Percentiles rank a stretch among this genome's conserved stretches.
Conservation (phyloP, 805 yeast species). For the Kuraishia molischiana region DNA sequence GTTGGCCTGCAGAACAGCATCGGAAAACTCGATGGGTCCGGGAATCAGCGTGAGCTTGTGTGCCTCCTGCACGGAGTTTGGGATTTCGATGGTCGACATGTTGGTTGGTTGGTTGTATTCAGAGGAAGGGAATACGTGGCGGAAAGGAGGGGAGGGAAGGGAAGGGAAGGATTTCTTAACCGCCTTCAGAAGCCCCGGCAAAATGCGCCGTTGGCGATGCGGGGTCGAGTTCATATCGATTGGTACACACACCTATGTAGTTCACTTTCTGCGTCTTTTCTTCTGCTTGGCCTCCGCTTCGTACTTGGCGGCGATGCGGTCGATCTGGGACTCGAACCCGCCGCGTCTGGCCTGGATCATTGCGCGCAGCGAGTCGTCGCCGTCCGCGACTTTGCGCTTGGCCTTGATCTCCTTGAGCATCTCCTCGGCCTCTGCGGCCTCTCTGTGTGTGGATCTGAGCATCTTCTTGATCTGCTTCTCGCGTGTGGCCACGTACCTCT, state of each 20-base stretch:
- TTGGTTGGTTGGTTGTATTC: no score
- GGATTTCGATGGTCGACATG: constrained; percentile 2
- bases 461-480: constrained; percentile 36
- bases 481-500: constrained; percentile 39
- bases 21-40: constrained; percentile 82
- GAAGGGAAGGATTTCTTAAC: no score
- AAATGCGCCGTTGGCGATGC: no score
- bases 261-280: constrained; percentile 13
- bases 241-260: not conserved
- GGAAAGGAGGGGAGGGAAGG: no score
- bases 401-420: constrained; percentile 27
- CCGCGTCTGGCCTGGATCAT: constrained; percentile 42
- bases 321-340: constrained; percentile 26
- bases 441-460: constrained; percentile 43
- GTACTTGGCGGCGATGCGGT: constrained; percentile 40
- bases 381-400: constrained; percentile 17
- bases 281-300: constrained; percentile 24
- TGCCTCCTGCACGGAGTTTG: constrained; percentile 16
- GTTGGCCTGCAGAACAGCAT: constrained; percentile 70
- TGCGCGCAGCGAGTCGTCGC: constrained; percentile 32
- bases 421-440: constrained; percentile 54
- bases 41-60: constrained; percentile 43
- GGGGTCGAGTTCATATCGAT: no score
- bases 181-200: no score
- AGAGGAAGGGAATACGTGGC: no score